Evolutionary conservation across 164 flowering plant genomes (phyloP), one percentile per base, ranked within the genome.

Genomic region (Vitis amurensis): DNA sequence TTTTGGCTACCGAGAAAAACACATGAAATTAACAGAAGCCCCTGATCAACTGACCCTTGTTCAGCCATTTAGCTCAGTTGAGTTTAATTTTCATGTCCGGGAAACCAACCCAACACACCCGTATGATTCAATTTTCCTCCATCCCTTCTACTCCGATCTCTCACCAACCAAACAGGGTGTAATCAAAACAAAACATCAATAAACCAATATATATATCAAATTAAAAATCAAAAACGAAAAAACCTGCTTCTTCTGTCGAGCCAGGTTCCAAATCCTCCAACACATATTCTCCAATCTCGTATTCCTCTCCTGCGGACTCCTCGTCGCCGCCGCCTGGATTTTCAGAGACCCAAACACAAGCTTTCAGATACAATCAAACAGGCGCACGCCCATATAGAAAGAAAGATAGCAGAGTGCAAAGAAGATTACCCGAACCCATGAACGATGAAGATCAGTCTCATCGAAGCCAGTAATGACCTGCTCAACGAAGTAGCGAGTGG

Each of bases 181-280:
- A 37, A 37, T 3, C 44, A 0, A 37, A 37, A 6, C 44, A 37
- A 15, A 11, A 29, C 47, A 6, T 9, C 3, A 47, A 9, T 15
- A 50, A 44, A 0, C 57, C 50, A n/a, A n/a, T 19, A 13, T 23
- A 23, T 23, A 23, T 23, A 63, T 44, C 11, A 23, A 27, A 51
- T 8, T 56, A 50, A 15, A 65, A 47, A 9, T 9, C 7, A 61
- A 14, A 8, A 15, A 49, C 6, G 12, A 31, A 61, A 8, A 2
- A 44, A 93, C 99, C 97, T 91, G 95, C 78, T 96, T 96, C 80
- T 96, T 95, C 82, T 84, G 90, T 29, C 99, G 88, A 71, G 99
- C 99, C 89, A 96, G 80, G 82, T 94, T 91, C 99, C 99, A 96
- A 78, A 96, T 96, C 91, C 99, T 78, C 99, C 99, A 96, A 59